Evolutionary conservation across 345 rosid genomes (phyloP).

Genomic region (Erysimum cheiranthoides): DNA sequence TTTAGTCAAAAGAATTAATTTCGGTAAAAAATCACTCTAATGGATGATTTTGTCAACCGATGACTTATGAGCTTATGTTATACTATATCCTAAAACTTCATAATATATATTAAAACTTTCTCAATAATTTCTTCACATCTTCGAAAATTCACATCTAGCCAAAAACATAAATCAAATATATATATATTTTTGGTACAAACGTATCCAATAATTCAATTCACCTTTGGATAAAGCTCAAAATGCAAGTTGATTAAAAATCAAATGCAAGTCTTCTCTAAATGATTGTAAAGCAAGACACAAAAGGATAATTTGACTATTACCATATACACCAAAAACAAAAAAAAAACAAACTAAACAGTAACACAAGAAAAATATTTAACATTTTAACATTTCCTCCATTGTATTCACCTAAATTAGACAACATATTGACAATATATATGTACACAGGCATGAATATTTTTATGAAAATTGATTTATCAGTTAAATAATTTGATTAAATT

Average conservation of each 20-base stretch:
- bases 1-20: conserved; percentile 21
- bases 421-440: neutral
- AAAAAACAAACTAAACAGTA: neutral
- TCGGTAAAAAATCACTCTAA: conserved; percentile 39
- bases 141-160: conserved; percentile 18
- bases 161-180: conserved; percentile 9
- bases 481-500: neutral
- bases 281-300: conserved; percentile 4
- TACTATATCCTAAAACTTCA: neutral
- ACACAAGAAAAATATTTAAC: neutral
- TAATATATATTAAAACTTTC: neutral
- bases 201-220: conserved; percentile 15
- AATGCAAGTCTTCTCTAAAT: conserved; percentile 19
- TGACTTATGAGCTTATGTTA: neutral
- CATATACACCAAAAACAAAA: conserved; percentile 3
- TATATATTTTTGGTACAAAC: neutral
- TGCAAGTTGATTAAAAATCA: conserved; percentile 32
- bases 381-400: neutral
- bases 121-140: neutral
- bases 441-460: conserved; percentile 14
- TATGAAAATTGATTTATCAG: neutral
- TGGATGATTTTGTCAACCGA: conserved; percentile 19
- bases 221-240: conserved; percentile 20
- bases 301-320: conserved; percentile 4
- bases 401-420: conserved; percentile 1